These are phyloP conservation scores for Ogataea methanolica DNA, from an alignment of 805 yeast species.

Conservation along the genomic window DNA sequence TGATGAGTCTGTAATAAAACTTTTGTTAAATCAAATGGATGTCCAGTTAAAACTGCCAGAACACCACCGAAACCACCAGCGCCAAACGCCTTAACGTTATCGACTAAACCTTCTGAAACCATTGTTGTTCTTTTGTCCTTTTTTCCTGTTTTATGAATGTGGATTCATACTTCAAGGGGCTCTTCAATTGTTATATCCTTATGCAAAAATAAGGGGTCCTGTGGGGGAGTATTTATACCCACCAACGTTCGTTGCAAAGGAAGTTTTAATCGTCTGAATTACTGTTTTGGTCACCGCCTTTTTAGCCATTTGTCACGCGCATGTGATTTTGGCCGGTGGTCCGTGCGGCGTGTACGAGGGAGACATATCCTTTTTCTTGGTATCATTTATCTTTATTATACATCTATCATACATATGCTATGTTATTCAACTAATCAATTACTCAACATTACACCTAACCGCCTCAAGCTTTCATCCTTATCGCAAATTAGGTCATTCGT, in stretches of 20 bases:
- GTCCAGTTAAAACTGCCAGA: conserved; percentile 93
- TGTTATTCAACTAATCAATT: conserved; percentile 5
- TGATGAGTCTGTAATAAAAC: conserved; percentile 86
- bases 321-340: too few species aligned
- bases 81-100: conserved; percentile 79
- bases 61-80: conserved; percentile 97
- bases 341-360: too few species aligned
- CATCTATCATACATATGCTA: neutral
- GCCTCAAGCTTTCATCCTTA: conserved; percentile 41
- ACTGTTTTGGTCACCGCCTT: too few species aligned
- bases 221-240: too few species aligned
- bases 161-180: too few species aligned
- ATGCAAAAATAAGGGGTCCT: too few species aligned
- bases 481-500: conserved; percentile 52
- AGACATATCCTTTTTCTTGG: too few species aligned
- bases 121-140: conserved; percentile 24
- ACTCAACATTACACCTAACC: conserved; percentile 35
- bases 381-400: neutral
- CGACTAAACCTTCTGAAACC: conserved; percentile 40
- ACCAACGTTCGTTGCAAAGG: too few species aligned
- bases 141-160: neutral
- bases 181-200: too few species aligned
- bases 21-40: conserved; percentile 91
- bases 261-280: too few species aligned
- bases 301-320: too few species aligned